A percentile compares a stretch with the other conserved stretches of the same genome.
Conservation (phyloP, 1,284 basidiomycete genomes). For the Microbotryum lychnidis-dioicae region DNA sequence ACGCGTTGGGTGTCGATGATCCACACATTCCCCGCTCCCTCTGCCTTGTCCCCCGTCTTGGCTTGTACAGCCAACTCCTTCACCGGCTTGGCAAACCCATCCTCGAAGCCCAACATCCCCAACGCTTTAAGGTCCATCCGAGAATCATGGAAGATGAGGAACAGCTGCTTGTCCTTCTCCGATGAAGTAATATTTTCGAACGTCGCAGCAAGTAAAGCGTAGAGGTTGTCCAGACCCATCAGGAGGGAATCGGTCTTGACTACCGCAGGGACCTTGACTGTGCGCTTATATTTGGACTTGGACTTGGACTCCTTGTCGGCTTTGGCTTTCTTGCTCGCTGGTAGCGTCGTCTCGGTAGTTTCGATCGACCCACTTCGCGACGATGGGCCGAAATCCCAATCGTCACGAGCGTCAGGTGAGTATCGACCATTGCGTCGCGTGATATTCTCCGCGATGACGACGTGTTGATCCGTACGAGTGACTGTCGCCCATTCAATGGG, state of each 20-base stretch:
- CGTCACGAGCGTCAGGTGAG: conserved; percentile 17
- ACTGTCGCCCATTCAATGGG: too few relatives aligned
- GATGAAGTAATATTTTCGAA: conserved; percentile 10
- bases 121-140: conserved; percentile 14
- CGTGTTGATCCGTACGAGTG: too few relatives aligned
- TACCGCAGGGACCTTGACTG: neutral
- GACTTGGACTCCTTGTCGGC: too few relatives aligned
- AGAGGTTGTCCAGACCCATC: neutral
- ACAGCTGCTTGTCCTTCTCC: conserved; percentile 5
- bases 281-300: too few relatives aligned
- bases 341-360: too few relatives aligned
- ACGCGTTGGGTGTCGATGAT: conserved; percentile 22
- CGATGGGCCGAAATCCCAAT: neutral
- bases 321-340: too few relatives aligned
- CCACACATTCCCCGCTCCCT: neutral
- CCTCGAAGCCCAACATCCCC: conserved; percentile 14
- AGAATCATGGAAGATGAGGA: conserved; percentile 27
- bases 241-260: neutral
- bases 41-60: neutral
- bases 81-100: neutral
- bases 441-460: conserved; percentile 19
- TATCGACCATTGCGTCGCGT: conserved; percentile 9
- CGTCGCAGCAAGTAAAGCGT: conserved; percentile 17
- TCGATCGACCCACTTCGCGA: too few relatives aligned
- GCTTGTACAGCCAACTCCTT: neutral